Evolutionary conservation across 495 filamentous ascomycete genomes (phyloP).

Genomic region (Talaromyces liani): DNA sequence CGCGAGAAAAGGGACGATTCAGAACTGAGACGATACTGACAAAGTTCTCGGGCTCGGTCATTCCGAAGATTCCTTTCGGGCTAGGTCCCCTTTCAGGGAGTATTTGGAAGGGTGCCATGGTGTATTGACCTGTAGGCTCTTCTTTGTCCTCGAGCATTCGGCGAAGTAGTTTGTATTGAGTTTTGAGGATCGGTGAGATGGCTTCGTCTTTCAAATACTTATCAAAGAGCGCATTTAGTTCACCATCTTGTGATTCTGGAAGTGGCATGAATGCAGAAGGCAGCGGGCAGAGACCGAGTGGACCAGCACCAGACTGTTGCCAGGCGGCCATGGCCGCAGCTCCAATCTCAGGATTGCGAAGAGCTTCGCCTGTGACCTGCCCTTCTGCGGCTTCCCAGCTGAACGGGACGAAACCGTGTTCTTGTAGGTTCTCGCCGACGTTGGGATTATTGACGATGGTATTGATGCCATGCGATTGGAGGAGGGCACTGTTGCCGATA

Average conservation of each 20-base stretch:
- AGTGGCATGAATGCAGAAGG: slow-evolving; percentile 20
- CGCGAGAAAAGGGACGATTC: slow-evolving; percentile 46
- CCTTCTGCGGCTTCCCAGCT: slow-evolving; percentile 34
- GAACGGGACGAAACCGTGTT: slow-evolving; percentile 24
- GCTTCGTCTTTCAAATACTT: not conserved
- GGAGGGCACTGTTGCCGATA: slow-evolving; percentile 34
- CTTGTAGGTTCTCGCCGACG: slow-evolving; percentile 45
- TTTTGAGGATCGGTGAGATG: not conserved
- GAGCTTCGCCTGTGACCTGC: slow-evolving; percentile 30
- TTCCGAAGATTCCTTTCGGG: not conserved
- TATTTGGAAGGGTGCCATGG: too few relatives aligned
- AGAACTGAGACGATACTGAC: slow-evolving; percentile 27
- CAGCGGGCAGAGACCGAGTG: not conserved
- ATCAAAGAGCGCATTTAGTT: not conserved
- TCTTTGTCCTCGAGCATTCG: too few relatives aligned
- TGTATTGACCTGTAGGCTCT: too few relatives aligned
- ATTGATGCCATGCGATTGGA: slow-evolving; percentile 27
- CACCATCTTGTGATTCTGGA: slow-evolving; percentile 17
- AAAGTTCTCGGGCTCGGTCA: slow-evolving; percentile 19
- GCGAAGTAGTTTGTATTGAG: not conserved
- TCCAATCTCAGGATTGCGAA: slow-evolving; percentile 31
- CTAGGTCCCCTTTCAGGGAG: too few relatives aligned
- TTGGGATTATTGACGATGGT: slow-evolving; percentile 28
- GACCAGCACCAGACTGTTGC: slow-evolving; percentile 13
- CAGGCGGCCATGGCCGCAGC: slow-evolving; percentile 29